Evolutionary conservation across 306 rosid species (phyloP).

Genomic region (Styphnolobium japonicum): DNA sequence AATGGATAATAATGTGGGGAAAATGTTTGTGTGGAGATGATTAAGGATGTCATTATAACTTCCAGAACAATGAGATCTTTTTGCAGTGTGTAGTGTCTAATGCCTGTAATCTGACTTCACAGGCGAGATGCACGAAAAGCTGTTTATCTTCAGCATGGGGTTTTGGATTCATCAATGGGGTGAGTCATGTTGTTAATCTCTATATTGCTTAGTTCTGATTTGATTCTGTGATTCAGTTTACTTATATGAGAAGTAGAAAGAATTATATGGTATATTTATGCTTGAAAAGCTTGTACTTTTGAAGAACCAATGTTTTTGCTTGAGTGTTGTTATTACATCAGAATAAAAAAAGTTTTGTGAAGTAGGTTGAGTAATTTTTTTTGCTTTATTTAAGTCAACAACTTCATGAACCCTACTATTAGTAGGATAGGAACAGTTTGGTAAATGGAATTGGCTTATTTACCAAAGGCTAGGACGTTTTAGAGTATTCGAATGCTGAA

Average conservation of each 20-base stretch:
- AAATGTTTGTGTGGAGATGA: background rate
- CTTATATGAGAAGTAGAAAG: background rate
- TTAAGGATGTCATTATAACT: constrained; percentile 6
- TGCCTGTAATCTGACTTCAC: constrained; percentile 39
- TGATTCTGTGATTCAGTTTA: background rate
- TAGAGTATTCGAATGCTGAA: background rate
- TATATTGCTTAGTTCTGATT: constrained; percentile 12
- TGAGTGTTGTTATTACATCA: background rate
- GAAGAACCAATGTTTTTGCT: background rate
- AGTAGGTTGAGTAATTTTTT: background rate
- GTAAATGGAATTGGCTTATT: background rate
- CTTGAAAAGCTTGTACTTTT: constrained; percentile 2
- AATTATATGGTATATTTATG: background rate
- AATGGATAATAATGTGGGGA: background rate
- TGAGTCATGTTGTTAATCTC: constrained; percentile 41
- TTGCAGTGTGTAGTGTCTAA: constrained; percentile 17
- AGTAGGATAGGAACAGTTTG: background rate
- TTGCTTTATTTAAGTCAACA: background rate
- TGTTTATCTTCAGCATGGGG: constrained; percentile 90
- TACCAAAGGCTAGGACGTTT: background rate
- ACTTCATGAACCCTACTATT: background rate
- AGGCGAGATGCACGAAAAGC: constrained; percentile 89
- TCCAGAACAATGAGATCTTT: background rate
- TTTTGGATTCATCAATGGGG: constrained; percentile 97
- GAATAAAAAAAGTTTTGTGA: background rate